A percentile compares a stretch with the other conserved stretches of the same genome.
phyloP scores from a whole-genome alignment of 2,329 filamentous ascomycete genomes.

The Botrytis aclada region DNA sequence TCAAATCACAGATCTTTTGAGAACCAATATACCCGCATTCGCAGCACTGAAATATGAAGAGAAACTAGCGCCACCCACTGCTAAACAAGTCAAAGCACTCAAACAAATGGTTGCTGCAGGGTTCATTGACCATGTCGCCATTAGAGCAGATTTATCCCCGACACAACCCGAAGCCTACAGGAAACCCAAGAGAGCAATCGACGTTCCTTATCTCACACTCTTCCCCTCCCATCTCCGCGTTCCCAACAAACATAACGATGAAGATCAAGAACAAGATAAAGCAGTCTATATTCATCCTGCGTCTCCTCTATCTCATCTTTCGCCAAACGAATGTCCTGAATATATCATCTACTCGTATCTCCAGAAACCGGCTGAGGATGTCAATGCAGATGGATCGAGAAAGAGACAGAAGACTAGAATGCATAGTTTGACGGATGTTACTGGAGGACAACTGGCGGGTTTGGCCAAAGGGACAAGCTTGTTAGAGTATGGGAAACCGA shows the following conservation, averaged over 20 bases:
- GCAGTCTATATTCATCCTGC: constrained; percentile 86
- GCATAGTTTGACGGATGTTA: constrained; percentile 80
- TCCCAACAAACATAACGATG: constrained; percentile 39
- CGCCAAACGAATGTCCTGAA: constrained; percentile 71
- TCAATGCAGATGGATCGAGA: constrained; percentile 43
- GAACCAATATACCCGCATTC: constrained; percentile 67
- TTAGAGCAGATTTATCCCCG: constrained; percentile 83
- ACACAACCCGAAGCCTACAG: constrained; percentile 63
- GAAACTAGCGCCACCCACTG: constrained; percentile 55
- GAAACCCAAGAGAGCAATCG: constrained; percentile 80
- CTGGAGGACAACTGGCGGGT: constrained; percentile 69
- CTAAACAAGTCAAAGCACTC: constrained; percentile 71
- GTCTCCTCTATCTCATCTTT: constrained; percentile 71
- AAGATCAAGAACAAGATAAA: constrained; percentile 42
- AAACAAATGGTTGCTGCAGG: constrained; percentile 91
- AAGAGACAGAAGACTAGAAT: constrained; percentile 76
- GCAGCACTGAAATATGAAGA: constrained; percentile 55
- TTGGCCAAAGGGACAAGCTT: constrained; percentile 84
- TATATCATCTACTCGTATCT: constrained; percentile 88
- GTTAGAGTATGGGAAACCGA: constrained; percentile 81
- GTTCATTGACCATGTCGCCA: constrained; percentile 91
- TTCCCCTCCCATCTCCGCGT: constrained; percentile 56
- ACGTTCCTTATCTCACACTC: constrained; percentile 87
- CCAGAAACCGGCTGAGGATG: constrained; percentile 56
- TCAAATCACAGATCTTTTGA: constrained; percentile 80